Evolutionary conservation across 441 rosid species (phyloP).

Genomic region (Omphalea diandra): DNA sequence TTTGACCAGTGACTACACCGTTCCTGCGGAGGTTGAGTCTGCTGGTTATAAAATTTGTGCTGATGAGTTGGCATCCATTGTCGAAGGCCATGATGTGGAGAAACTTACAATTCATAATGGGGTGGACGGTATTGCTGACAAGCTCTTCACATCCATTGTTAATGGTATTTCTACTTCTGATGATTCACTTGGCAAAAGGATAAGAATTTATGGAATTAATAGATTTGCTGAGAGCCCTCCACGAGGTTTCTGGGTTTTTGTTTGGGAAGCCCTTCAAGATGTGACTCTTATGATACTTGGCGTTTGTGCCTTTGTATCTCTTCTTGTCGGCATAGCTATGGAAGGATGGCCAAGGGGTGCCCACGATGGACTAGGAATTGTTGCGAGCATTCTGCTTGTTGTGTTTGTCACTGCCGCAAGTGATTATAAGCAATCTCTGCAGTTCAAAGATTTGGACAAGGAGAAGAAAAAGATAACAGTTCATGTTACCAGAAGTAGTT

Average conservation of each 20-base stretch:
- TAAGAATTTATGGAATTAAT: slow-evolving; percentile 68
- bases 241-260: slow-evolving; percentile 74
- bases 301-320: slow-evolving; percentile 44
- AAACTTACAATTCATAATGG: slow-evolving; percentile 77
- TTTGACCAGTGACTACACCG: slow-evolving; percentile 62
- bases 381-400: slow-evolving; percentile 46
- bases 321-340: slow-evolving; percentile 41
- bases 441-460: slow-evolving; percentile 41
- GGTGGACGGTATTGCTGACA: slow-evolving; percentile 55
- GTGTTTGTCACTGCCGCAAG: slow-evolving; percentile 44
- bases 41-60: slow-evolving; percentile 89
- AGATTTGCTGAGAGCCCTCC: slow-evolving; percentile 70
- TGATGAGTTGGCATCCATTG: slow-evolving; percentile 81
- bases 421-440: slow-evolving; percentile 42
- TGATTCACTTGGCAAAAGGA: slow-evolving; percentile 41
- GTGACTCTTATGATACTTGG: slow-evolving; percentile 44
- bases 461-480: slow-evolving; percentile 41
- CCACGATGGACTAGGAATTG: slow-evolving; percentile 60
- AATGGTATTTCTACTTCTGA: slow-evolving; percentile 59
- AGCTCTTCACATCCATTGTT: slow-evolving; percentile 56
- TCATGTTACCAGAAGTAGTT: slow-evolving; percentile 41
- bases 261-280: slow-evolving; percentile 52
- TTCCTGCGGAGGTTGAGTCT: slow-evolving; percentile 66
- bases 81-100: slow-evolving; percentile 83
- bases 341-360: slow-evolving; percentile 50